phyloP scores from a whole-genome alignment of 805 yeast genomes.

The Ogataea saltuana region DNA sequence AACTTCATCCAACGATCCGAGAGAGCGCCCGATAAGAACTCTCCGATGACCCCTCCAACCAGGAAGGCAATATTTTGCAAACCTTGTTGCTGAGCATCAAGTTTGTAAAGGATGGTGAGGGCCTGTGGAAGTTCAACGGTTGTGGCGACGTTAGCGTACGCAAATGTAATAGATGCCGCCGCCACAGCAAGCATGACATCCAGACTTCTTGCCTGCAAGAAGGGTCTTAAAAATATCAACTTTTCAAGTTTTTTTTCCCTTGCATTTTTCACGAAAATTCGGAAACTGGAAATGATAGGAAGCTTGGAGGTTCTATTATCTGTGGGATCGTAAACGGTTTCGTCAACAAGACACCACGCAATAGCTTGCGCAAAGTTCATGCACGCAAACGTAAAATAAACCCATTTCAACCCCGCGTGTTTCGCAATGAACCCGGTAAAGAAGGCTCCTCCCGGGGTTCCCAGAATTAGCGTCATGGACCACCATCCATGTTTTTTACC shows the following conservation, averaged over 20 bases:
- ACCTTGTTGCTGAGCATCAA: slow-evolving; percentile 9
- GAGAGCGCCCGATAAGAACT: slow-evolving; percentile 9
- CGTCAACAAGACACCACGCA: slow-evolving; percentile 10
- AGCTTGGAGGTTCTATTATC: neutral
- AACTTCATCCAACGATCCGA: slow-evolving; percentile 10
- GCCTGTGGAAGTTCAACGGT: slow-evolving; percentile 10
- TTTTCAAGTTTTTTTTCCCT: neutral
- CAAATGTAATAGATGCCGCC: slow-evolving; percentile 7
- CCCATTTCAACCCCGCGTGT: slow-evolving; percentile 10
- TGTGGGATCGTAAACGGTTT: slow-evolving; percentile 6
- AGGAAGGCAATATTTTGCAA: slow-evolving; percentile 9
- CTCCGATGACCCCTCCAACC: slow-evolving; percentile 10
- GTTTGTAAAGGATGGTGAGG: neutral
- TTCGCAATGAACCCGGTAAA: slow-evolving; percentile 10
- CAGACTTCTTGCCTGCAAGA: slow-evolving; percentile 3
- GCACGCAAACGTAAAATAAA: slow-evolving; percentile 7
- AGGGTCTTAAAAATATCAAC: slow-evolving; percentile 5
- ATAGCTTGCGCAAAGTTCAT: slow-evolving; percentile 6
- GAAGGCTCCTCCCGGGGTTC: slow-evolving; percentile 12
- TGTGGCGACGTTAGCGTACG: slow-evolving; percentile 7
- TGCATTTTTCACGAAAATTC: neutral
- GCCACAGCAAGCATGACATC: slow-evolving; percentile 4
- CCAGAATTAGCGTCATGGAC: slow-evolving; percentile 12
- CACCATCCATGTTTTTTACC: slow-evolving; percentile 15
- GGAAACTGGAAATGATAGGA: slow-evolving; percentile 1